Evolutionary conservation across 2,329 filamentous ascomycete genomes (phyloP).

Genomic region (Aspergillus ochraceus): DNA sequence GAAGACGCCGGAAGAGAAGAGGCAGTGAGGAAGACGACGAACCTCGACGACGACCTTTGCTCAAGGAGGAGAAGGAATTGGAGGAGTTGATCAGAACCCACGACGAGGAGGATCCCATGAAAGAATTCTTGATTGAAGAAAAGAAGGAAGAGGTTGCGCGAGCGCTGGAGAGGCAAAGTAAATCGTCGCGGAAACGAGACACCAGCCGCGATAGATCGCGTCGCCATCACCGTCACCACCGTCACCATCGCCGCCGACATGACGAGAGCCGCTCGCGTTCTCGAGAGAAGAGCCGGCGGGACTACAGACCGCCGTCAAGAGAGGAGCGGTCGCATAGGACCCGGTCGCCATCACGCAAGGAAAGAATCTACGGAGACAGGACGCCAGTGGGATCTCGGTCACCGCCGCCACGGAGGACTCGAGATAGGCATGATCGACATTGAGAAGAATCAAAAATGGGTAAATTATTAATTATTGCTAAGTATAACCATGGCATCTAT

Average conservation of each 20-base stretch:
- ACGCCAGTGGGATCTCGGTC: conserved; percentile 31
- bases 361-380: conserved; percentile 28
- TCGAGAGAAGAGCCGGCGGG: conserved; percentile 30
- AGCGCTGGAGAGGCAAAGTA: conserved; percentile 60
- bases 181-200: conserved; percentile 30
- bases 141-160: conserved; percentile 85
- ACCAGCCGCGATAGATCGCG: conserved; percentile 41
- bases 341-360: conserved; percentile 27
- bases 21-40: conserved; percentile 49
- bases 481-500: not conserved
- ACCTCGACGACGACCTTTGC: conserved; percentile 56
- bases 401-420: conserved; percentile 26
- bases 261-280: conserved; percentile 33
- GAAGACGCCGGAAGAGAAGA: conserved; percentile 32
- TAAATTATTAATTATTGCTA: not conserved
- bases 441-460: conserved; percentile 22
- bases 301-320: conserved; percentile 26
- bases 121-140: conserved; percentile 81
- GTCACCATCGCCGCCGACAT: conserved; percentile 45
- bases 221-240: conserved; percentile 47
- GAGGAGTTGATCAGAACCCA: conserved; percentile 72
- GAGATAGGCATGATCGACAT: conserved; percentile 33
- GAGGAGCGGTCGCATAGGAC: conserved; percentile 25
- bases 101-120: conserved; percentile 98
- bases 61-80: conserved; percentile 81